A percentile compares a stretch with the other conserved stretches of the same genome.
phyloP scores from a whole-genome alignment of 1,284 basidiomycete genomes.

The Apiotrichum brassicae region DNA sequence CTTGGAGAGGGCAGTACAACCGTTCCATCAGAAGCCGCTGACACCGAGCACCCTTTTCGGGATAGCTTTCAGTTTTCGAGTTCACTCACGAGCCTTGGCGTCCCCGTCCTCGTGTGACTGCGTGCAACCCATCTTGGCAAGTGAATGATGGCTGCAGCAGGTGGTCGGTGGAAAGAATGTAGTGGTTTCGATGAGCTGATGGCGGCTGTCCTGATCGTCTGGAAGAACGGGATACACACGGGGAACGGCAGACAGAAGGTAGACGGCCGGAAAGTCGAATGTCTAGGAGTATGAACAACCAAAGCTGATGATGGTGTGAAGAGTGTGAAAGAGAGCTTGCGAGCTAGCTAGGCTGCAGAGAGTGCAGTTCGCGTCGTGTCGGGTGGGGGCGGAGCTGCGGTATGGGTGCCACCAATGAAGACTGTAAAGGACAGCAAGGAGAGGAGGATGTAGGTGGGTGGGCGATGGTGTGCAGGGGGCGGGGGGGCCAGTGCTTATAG shows the following conservation, averaged over 20 bases:
- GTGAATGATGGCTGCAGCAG: background rate
- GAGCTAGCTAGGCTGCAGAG: too few relatives aligned
- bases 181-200: background rate
- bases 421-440: background rate
- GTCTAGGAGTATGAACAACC: background rate
- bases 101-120: conserved; percentile 47
- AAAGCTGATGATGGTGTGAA: background rate
- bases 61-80: too few relatives aligned
- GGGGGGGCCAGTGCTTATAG: background rate
- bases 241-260: too few relatives aligned
- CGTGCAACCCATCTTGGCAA: conserved; percentile 46
- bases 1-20: too few relatives aligned
- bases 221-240: background rate
- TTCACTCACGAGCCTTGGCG: conserved; percentile 45
- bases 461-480: background rate
- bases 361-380: background rate
- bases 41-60: too few relatives aligned
- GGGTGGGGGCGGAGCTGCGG: background rate
- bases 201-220: background rate
- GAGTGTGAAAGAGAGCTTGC: background rate
- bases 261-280: background rate
- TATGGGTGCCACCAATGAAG: too few relatives aligned
- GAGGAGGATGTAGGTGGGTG: background rate
- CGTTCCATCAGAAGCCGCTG: too few relatives aligned
- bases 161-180: background rate